A percentile compares a stretch with the other conserved stretches of the same genome.
Evolutionary conservation across 331 rosid genomes (phyloP).

Genomic region (Dryas integrifolia): DNA sequence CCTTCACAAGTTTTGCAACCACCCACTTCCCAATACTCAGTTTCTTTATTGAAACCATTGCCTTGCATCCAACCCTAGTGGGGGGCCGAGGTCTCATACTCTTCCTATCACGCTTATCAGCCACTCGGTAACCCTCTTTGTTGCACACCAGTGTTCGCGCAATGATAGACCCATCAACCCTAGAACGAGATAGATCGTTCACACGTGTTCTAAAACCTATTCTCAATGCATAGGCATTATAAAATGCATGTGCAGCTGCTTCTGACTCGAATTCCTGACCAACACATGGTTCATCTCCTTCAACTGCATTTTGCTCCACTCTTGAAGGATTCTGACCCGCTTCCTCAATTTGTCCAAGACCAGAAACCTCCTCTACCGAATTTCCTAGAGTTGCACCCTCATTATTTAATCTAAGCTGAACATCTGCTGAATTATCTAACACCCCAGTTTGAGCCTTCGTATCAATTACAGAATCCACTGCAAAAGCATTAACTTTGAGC

Average conservation of each 20-base stretch:
- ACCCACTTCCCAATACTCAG: constrained; percentile 35
- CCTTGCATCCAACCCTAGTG: constrained; percentile 41
- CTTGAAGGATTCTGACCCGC: constrained; percentile 3
- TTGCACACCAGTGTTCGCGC: constrained; percentile 38
- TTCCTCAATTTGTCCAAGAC: constrained; percentile 13
- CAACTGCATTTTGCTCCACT: constrained; percentile 16
- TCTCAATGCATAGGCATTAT: constrained; percentile 56
- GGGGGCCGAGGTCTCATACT: constrained; percentile 21
- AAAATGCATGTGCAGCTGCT: constrained; percentile 66
- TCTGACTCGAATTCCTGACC: constrained; percentile 77
- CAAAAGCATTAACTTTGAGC: constrained; percentile 7
- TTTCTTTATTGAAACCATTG: constrained; percentile 31
- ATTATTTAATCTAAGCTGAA: constrained; percentile 24
- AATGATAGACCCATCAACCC: constrained; percentile 27
- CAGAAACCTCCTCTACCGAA: constrained; percentile 15
- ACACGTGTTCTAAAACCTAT: constrained; percentile 37
- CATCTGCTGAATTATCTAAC: constrained; percentile 18
- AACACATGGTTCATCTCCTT: constrained; percentile 35
- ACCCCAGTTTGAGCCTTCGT: constrained; percentile 7
- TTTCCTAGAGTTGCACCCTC: constrained; percentile 9
- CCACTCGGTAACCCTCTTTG: constrained; percentile 38
- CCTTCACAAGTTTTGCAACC: constrained; percentile 34
- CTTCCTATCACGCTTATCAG: constrained; percentile 32
- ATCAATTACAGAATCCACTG: constrained; percentile 33
- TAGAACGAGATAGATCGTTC: constrained; percentile 30